Evolutionary conservation across 2,329 filamentous ascomycete species (phyloP).

Genomic region (Claviceps sp.): DNA sequence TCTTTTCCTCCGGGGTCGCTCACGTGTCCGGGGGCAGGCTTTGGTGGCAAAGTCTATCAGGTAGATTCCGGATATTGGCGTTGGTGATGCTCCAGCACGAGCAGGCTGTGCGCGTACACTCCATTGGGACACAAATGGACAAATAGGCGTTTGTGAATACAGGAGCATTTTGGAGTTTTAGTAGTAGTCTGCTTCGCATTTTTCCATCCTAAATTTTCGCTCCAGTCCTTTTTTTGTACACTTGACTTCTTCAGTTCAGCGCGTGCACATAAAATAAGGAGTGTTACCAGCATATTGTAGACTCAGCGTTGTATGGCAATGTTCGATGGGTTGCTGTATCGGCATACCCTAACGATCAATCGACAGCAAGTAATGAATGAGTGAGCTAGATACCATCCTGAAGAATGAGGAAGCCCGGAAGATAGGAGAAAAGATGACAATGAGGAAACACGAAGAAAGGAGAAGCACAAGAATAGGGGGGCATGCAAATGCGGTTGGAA

Average conservation of each 20-base stretch:
- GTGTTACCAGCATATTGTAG: too few species aligned
- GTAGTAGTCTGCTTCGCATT: neutral
- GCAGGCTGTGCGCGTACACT: neutral
- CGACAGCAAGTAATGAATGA: too few species aligned
- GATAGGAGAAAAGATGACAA: neutral
- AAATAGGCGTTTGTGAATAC: neutral
- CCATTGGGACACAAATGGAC: neutral
- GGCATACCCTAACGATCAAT: too few species aligned
- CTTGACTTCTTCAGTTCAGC: neutral
- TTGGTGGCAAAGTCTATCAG: neutral
- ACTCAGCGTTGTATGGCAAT: too few species aligned
- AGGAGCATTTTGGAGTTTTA: neutral
- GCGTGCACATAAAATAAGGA: too few species aligned
- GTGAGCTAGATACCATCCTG: too few species aligned
- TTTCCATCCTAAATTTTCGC: neutral
- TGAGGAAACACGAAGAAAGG: neutral
- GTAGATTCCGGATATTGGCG: neutral
- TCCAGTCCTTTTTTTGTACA: neutral
- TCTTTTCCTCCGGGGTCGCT: neutral
- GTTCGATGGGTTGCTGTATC: too few species aligned
- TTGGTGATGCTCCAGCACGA: neutral
- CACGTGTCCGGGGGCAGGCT: neutral
- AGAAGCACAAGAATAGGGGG: neutral
- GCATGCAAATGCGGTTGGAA: too few species aligned
- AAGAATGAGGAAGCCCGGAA: too few species aligned